Evolutionary conservation across 257 asterid genomes (phyloP).

Genomic region (Ajuga chamaepitys): DNA sequence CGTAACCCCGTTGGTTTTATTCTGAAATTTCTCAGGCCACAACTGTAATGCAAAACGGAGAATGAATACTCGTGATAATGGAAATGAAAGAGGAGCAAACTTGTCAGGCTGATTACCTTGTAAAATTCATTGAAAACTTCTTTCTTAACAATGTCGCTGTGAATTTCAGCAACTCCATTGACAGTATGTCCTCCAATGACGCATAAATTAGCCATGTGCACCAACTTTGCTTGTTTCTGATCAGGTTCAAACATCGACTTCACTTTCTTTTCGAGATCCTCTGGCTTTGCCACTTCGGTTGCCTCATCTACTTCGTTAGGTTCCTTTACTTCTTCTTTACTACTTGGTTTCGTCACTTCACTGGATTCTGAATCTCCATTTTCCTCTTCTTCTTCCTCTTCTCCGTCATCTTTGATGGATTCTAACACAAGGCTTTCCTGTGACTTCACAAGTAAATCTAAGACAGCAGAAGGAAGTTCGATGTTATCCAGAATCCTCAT

Average conservation of each 20-base stretch:
- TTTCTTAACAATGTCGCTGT: slow-evolving; percentile 67
- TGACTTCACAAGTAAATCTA: slow-evolving; percentile 33
- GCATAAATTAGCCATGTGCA: slow-evolving; percentile 84
- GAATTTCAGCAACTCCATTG: slow-evolving; percentile 92
- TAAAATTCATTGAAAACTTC: slow-evolving; percentile 79
- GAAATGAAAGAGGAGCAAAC: background rate
- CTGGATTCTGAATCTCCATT: slow-evolving; percentile 16
- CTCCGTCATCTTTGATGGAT: slow-evolving; percentile 16
- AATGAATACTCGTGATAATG: background rate
- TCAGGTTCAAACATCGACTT: slow-evolving; percentile 31
- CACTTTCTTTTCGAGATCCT: slow-evolving; percentile 20
- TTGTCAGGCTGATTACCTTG: slow-evolving; percentile 34
- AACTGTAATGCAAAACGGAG: slow-evolving; percentile 21
- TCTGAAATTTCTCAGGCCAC: slow-evolving; percentile 62
- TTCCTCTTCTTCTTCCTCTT: background rate
- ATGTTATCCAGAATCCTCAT: slow-evolving; percentile 57
- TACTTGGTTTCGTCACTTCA: slow-evolving; percentile 14
- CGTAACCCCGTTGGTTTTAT: slow-evolving; percentile 59
- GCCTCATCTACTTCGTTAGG: slow-evolving; percentile 12
- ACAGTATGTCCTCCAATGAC: slow-evolving; percentile 87
- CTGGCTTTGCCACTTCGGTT: slow-evolving; percentile 16
- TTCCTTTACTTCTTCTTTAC: slow-evolving; percentile 14
- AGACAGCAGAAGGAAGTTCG: slow-evolving; percentile 42
- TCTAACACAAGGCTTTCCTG: slow-evolving; percentile 27
- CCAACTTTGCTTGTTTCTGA: slow-evolving; percentile 45